These are phyloP conservation scores for Colletotrichum spaethianum DNA, from an alignment of 2,329 filamentous ascomycete species.

Conservation along the genomic window DNA sequence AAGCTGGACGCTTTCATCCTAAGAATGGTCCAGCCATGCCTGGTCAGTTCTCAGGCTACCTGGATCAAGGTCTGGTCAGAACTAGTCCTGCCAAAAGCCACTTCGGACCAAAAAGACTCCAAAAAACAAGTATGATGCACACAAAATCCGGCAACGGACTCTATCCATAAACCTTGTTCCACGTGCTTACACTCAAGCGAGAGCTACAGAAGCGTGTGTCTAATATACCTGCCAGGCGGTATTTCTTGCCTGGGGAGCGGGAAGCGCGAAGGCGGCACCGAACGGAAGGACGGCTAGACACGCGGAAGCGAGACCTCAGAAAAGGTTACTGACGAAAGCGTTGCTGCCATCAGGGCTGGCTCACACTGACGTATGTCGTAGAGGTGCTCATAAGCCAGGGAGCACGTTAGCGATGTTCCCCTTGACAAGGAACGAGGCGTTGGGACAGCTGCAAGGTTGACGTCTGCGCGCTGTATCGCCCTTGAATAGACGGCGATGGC, in stretches of 20 bases:
- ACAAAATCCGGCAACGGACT: background rate
- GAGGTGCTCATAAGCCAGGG: background rate
- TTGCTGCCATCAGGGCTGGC: background rate
- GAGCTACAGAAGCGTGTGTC: background rate
- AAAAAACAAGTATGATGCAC: background rate
- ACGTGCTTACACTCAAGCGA: background rate
- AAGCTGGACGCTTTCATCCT: background rate
- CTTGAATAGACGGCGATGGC: slow-evolving; percentile 4
- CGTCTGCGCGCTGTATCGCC: background rate
- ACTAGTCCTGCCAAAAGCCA: background rate
- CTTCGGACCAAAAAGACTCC: background rate
- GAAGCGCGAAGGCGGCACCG: background rate
- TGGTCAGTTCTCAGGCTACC: background rate
- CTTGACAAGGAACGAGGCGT: background rate
- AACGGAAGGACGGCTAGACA: background rate
- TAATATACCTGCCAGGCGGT: too few species aligned
- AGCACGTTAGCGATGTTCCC: background rate
- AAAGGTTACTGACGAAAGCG: background rate
- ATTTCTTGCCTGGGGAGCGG: background rate
- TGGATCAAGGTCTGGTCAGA: background rate
- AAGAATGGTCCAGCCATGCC: slow-evolving; percentile 24
- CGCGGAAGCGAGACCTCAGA: background rate
- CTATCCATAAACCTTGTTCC: background rate
- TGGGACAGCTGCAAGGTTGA: background rate
- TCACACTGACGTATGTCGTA: background rate